Percentiles rank a stretch among this genome's conserved stretches.
Conservation (phyloP, 2,329 filamentous ascomycete genomes). For the Lachnellula willkommii region DNA sequence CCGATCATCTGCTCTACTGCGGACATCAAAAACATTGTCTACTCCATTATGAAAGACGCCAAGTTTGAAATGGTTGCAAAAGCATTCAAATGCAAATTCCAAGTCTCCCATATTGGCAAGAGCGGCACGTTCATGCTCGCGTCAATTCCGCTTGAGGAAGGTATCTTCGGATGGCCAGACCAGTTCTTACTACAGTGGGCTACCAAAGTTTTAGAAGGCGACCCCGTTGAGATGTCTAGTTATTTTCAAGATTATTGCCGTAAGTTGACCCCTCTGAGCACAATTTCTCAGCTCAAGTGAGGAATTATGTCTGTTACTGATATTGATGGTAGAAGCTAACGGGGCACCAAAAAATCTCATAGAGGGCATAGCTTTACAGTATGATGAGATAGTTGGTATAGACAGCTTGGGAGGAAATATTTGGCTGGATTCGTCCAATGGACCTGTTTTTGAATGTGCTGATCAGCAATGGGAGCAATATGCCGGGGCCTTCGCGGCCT, state of each 20-base stretch:
- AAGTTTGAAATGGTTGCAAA: not conserved
- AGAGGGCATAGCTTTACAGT: not conserved
- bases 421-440: not conserved
- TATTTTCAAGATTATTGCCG: not conserved
- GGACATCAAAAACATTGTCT: slow-evolving; percentile 1
- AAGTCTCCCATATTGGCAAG: not conserved
- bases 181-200: slow-evolving; percentile 1
- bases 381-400: not conserved
- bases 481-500: slow-evolving; percentile 2
- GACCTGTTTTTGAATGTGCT: not conserved
- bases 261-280: not conserved
- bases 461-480: slow-evolving; percentile 9
- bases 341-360: not conserved
- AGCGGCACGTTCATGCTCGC: not conserved
- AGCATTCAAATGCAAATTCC: slow-evolving; percentile 1
- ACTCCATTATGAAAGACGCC: not conserved
- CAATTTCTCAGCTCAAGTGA: not conserved
- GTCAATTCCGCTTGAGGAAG: not conserved
- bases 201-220: not conserved
- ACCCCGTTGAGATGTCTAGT: not conserved
- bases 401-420: not conserved
- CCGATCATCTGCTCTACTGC: not conserved
- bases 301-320: not conserved
- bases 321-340: not conserved
- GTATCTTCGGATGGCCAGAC: too few relatives aligned